Percentiles rank a stretch among this genome's conserved stretches.
phyloP scores from a whole-genome alignment of 1,284 basidiomycete species.

The Austropuccinia psidii region DNA sequence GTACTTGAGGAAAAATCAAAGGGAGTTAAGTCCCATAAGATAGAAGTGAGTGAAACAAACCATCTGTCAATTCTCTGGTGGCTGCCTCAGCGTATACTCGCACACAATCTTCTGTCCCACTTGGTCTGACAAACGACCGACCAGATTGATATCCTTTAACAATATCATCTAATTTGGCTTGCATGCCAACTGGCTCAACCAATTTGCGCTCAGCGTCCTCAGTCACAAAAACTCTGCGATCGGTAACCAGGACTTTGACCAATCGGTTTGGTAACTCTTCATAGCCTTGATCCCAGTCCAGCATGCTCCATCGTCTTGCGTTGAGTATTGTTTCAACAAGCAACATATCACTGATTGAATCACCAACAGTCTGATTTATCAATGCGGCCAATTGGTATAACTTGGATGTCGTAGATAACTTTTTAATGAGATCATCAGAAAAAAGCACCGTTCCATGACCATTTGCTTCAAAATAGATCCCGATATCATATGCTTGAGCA shows the following conservation, averaged over 20 bases:
- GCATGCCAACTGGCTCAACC: slow-evolving; percentile 69
- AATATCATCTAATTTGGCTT: slow-evolving; percentile 76
- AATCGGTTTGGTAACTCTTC: slow-evolving; percentile 89
- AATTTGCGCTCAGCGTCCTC: slow-evolving; percentile 88
- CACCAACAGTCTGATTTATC: slow-evolving; percentile 98
- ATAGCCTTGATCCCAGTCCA: slow-evolving; percentile 90
- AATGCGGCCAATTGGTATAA: slow-evolving; percentile 68
- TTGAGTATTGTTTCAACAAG: slow-evolving; percentile 88
- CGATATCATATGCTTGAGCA: slow-evolving; percentile 84
- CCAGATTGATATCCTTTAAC: slow-evolving; percentile 74
- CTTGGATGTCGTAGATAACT: slow-evolving; percentile 52
- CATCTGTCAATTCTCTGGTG: slow-evolving; percentile 66
- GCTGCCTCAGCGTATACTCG: slow-evolving; percentile 93
- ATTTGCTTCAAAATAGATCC: slow-evolving; percentile 99
- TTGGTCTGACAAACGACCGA: slow-evolving; percentile 86
- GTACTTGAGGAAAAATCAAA: not conserved
- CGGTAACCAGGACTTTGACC: slow-evolving; percentile 85
- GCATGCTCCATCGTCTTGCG: slow-evolving; percentile 71
- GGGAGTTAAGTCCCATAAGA: no score
- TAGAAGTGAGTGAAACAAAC: slow-evolving; percentile 49
- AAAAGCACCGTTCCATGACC: slow-evolving; percentile 97
- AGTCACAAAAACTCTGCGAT: slow-evolving; percentile 78
- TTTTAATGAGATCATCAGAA: slow-evolving; percentile 60
- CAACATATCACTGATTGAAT: slow-evolving; percentile 92
- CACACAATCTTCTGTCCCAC: slow-evolving; percentile 97